Percentiles rank a stretch among this genome's conserved stretches.
Conservation (phyloP, 305 asterid genomes). For the Solanum chacoense region DNA sequence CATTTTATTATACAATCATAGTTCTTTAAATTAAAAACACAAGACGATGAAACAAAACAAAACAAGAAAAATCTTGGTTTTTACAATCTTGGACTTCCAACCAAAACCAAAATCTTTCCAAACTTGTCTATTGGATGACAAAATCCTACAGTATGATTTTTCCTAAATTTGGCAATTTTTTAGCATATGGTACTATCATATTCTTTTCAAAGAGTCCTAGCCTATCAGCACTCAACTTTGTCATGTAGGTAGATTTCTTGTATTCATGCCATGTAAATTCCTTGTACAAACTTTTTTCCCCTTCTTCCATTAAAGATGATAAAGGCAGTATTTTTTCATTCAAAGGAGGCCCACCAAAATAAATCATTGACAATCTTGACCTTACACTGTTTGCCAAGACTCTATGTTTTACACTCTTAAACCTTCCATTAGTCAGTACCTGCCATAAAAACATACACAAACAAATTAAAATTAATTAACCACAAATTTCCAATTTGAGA, state of each 20-base stretch:
- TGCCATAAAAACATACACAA: conserved; percentile 5
- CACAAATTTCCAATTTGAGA: background rate
- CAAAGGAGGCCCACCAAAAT: conserved; percentile 66
- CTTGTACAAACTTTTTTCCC: conserved; percentile 51
- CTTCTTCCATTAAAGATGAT: conserved; percentile 36
- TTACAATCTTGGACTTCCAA: background rate
- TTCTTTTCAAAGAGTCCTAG: conserved; percentile 12
- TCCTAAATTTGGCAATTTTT: background rate
- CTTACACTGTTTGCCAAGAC: conserved; percentile 35
- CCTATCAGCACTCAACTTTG: conserved; percentile 20
- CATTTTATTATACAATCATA: background rate
- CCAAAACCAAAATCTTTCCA: background rate
- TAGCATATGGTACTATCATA: background rate
- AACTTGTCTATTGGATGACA: background rate
- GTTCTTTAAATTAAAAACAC: background rate
- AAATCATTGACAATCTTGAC: conserved; percentile 61
- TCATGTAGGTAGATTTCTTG: conserved; percentile 19
- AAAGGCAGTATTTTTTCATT: conserved; percentile 39
- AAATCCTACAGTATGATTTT: background rate
- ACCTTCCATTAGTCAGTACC: conserved; percentile 76
- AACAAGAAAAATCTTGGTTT: background rate
- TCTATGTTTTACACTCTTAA: conserved; percentile 66
- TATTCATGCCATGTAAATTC: conserved; percentile 77
- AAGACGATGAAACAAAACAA: background rate
- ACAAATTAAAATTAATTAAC: background rate